phyloP scores from a whole-genome alignment of 2,329 filamentous ascomycete genomes.

The Chlorencoelia australis region DNA sequence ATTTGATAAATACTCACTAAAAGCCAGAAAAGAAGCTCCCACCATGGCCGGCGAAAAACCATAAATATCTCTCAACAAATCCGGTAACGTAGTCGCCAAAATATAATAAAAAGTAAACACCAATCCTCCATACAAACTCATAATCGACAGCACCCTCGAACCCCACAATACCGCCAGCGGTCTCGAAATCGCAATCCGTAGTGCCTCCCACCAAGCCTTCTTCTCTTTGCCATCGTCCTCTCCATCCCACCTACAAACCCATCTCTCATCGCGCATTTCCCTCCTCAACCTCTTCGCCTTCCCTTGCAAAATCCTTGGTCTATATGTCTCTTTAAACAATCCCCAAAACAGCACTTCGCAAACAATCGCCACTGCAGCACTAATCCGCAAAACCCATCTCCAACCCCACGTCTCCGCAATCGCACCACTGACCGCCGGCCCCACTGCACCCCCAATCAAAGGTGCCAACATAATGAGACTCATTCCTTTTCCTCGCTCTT shows the following conservation, averaged over 20 bases:
- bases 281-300: constrained; percentile 30
- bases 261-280: too few species aligned
- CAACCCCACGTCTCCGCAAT: constrained; percentile 38
- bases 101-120: constrained; percentile 37
- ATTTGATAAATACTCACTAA: constrained; percentile 31
- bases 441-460: constrained; percentile 25
- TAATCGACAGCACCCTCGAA: constrained; percentile 39
- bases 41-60: constrained; percentile 36
- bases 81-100: constrained; percentile 35
- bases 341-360: constrained; percentile 36
- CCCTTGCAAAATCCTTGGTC: constrained; percentile 41
- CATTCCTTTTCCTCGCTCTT: constrained; percentile 35
- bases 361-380: constrained; percentile 30
- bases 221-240: constrained; percentile 11
- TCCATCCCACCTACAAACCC: too few species aligned
- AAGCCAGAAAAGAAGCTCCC: constrained; percentile 43
- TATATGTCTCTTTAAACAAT: constrained; percentile 49
- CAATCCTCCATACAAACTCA: constrained; percentile 34
- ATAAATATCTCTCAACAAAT: constrained; percentile 33
- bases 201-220: constrained; percentile 33
- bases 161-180: constrained; percentile 34
- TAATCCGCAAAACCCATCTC: constrained; percentile 42
- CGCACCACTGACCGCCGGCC: constrained; percentile 25
- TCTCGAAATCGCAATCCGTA: constrained; percentile 27
- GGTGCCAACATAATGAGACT: constrained; percentile 25